phyloP scores from a whole-genome alignment of 768 basidiomycete genomes.

The Peribolospora kevripleyi region DNA sequence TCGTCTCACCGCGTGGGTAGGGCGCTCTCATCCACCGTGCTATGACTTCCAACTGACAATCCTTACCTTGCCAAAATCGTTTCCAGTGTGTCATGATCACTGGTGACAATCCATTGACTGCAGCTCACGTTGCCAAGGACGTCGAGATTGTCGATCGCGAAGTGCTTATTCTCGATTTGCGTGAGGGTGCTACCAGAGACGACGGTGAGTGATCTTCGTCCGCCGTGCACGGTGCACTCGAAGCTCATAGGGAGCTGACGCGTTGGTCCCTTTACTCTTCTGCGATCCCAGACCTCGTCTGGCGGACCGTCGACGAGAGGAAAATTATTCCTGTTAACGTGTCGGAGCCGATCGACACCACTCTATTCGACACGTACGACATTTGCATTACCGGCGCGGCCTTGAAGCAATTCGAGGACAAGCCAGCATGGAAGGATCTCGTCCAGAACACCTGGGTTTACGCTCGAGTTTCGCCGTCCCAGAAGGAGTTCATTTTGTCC shows the following conservation, averaged over 20 bases:
- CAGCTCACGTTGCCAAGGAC: slow-evolving; percentile 79
- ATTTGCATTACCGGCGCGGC: slow-evolving; percentile 92
- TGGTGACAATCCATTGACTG: slow-evolving; percentile 92
- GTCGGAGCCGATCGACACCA: slow-evolving; percentile 44
- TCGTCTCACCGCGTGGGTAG: slow-evolving; percentile 74
- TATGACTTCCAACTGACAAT: slow-evolving; percentile 2
- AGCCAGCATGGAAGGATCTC: slow-evolving; percentile 44
- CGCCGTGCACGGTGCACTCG: neutral
- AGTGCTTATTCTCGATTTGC: slow-evolving; percentile 69
- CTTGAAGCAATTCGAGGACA: slow-evolving; percentile 57
- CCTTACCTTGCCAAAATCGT: neutral
- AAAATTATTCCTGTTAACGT: slow-evolving; percentile 72
- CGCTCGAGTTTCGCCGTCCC: slow-evolving; percentile 80
- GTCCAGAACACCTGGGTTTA: slow-evolving; percentile 96
- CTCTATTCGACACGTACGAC: slow-evolving; percentile 66
- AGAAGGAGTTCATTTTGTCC: slow-evolving; percentile 88
- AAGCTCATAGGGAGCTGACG: neutral
- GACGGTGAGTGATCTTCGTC: slow-evolving; percentile 29
- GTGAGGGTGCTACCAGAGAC: slow-evolving; percentile 49
- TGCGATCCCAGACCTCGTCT: slow-evolving; percentile 41
- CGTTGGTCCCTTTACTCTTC: neutral
- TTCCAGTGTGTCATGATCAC: slow-evolving; percentile 93
- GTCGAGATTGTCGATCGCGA: slow-evolving; percentile 96
- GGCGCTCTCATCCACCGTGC: neutral
- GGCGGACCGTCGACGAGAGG: slow-evolving; percentile 80